These are phyloP conservation scores for Leptomonas seymouri DNA, from an alignment of 208 protist genomes.

Conservation along the genomic window DNA sequence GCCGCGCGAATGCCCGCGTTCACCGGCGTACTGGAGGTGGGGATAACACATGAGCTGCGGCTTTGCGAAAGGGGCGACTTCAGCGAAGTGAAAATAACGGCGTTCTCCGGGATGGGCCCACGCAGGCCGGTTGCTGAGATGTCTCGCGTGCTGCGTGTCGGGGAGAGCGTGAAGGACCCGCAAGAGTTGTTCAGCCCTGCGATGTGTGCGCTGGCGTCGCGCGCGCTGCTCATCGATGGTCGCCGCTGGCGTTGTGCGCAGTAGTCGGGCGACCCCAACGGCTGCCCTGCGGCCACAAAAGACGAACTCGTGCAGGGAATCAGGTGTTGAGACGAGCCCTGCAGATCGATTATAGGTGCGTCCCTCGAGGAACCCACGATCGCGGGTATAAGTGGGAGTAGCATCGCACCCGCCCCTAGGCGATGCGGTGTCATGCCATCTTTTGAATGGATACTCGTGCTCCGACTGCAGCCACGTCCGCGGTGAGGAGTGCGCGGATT, in stretches of 20 bases:
- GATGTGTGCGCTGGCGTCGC: constrained; percentile 1
- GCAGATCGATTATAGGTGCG: background rate
- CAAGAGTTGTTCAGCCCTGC: background rate
- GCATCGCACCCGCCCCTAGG: background rate
- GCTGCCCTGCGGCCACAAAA: background rate
- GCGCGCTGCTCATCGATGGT: background rate
- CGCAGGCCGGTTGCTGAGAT: constrained; percentile 19
- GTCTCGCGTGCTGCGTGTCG: constrained; percentile 19
- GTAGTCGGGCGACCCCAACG: constrained; percentile 5
- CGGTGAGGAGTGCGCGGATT: background rate
- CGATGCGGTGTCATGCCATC: background rate
- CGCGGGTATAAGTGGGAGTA: constrained; percentile 9
- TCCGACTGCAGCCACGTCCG: background rate
- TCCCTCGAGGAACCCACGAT: background rate
- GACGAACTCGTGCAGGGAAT: constrained; percentile 1
- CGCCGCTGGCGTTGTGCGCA: constrained; percentile 2
- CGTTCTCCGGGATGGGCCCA: constrained; percentile 15
- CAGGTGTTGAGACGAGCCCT: background rate
- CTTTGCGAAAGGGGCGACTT: background rate
- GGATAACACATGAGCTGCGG: background rate
- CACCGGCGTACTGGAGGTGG: background rate
- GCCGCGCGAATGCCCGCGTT: background rate
- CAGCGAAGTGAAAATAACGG: background rate
- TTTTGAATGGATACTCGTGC: constrained; percentile 3
- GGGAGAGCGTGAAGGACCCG: constrained; percentile 18